Evolutionary conservation across 2,329 filamentous ascomycete genomes (phyloP).

Genomic region (Pyricularia pennisetigena): DNA sequence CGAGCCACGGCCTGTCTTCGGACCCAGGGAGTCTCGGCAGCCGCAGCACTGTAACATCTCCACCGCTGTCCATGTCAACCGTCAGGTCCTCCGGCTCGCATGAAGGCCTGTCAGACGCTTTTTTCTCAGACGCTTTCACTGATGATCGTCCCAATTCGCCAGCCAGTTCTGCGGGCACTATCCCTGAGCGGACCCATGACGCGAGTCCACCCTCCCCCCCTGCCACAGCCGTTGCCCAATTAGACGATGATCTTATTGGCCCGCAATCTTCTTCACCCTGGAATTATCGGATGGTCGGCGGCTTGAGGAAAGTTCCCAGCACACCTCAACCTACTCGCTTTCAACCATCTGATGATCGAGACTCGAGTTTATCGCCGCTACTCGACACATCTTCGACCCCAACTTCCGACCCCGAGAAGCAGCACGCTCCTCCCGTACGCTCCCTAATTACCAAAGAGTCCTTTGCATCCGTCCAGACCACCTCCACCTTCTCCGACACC

Average conservation of each 20-base stretch:
- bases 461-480: constrained; percentile 26
- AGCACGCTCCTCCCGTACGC: neutral
- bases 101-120: constrained; percentile 28
- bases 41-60: constrained; percentile 27
- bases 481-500: constrained; percentile 36
- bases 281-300: constrained; percentile 45
- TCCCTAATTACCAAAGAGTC: constrained; percentile 20
- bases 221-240: constrained; percentile 18
- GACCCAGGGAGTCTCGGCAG: neutral
- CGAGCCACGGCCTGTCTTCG: neutral
- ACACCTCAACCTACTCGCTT: constrained; percentile 22
- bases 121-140: constrained; percentile 30
- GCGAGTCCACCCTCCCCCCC: constrained; percentile 19
- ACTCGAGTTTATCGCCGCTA: constrained; percentile 20
- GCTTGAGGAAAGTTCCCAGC: constrained; percentile 40
- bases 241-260: constrained; percentile 22
- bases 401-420: neutral
- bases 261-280: constrained; percentile 35
- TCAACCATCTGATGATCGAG: constrained; percentile 15
- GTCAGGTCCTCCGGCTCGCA: constrained; percentile 36
- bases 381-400: constrained; percentile 20
- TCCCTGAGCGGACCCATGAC: constrained; percentile 33
- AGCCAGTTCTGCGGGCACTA: constrained; percentile 28
- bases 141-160: constrained; percentile 34
- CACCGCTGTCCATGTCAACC: constrained; percentile 28